A percentile compares a stretch with the other conserved stretches of the same genome.
Conservation (phyloP, 139 green algal genomes). For the Chlamydomonas incerta region DNA sequence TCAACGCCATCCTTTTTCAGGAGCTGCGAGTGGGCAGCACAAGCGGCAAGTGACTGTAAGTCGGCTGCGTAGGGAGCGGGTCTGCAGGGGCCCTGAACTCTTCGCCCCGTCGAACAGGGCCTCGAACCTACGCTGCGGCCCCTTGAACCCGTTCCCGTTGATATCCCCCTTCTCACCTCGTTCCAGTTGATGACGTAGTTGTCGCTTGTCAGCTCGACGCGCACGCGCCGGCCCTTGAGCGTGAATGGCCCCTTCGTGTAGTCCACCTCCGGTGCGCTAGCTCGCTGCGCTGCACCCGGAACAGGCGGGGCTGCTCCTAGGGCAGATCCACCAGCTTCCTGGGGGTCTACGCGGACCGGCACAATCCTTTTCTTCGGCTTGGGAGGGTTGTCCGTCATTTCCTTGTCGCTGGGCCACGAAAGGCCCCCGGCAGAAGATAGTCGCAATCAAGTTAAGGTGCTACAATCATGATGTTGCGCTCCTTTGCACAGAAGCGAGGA, state of each 20-base stretch:
- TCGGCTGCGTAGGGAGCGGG: too few relatives aligned
- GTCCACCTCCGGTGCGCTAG: neutral
- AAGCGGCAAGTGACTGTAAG: too few relatives aligned
- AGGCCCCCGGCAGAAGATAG: neutral
- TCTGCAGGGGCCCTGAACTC: too few relatives aligned
- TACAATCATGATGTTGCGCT: neutral
- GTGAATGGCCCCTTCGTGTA: neutral
- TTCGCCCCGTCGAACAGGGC: too few relatives aligned
- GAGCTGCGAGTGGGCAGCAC: too few relatives aligned
- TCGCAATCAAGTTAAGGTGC: neutral
- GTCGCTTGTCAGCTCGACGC: neutral
- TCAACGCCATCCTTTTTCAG: slow-evolving; percentile 23
- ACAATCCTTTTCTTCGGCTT: slow-evolving; percentile 24
- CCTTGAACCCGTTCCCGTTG: too few relatives aligned
- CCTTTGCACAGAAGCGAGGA: too few relatives aligned
- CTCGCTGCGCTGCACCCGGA: neutral
- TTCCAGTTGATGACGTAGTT: slow-evolving; percentile 17
- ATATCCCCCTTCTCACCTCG: neutral
- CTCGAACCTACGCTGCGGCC: neutral
- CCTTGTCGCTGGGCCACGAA: too few relatives aligned
- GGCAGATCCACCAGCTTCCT: neutral
- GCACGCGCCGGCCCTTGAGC: slow-evolving; percentile 18
- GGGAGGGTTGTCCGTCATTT: neutral
- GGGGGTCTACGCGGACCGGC: neutral
- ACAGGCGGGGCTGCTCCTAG: neutral